phyloP scores from a whole-genome alignment of 2,329 filamentous ascomycete species.

The Botryosphaeria agaves region DNA sequence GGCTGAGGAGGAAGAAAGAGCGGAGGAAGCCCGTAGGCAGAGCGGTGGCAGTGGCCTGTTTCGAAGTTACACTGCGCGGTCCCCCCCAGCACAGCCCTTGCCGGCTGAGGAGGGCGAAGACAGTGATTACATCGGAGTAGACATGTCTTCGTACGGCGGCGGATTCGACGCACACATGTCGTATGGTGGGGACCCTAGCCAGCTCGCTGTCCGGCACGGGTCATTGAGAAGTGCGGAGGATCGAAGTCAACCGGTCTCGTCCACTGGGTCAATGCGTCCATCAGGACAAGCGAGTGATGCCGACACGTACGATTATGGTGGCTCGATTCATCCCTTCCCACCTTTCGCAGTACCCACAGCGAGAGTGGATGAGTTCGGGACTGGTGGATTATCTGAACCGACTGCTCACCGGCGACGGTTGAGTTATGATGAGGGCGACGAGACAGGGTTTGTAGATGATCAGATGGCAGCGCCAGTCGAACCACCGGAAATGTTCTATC shows the following conservation, averaged over 20 bases:
- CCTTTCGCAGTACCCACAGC: slow-evolving; percentile 42
- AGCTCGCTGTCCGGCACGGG: slow-evolving; percentile 17
- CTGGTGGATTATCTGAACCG: slow-evolving; percentile 73
- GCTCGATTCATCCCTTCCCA: slow-evolving; percentile 39
- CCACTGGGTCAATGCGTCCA: slow-evolving; percentile 26
- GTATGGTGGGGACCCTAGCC: slow-evolving; percentile 36
- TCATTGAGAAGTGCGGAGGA: slow-evolving; percentile 12
- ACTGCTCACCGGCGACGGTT: slow-evolving; percentile 45
- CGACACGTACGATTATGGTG: slow-evolving; percentile 13
- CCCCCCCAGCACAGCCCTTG: slow-evolving; percentile 23
- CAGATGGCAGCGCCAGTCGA: slow-evolving; percentile 30
- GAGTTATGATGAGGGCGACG: slow-evolving; percentile 89
- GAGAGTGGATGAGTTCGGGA: slow-evolving; percentile 72
- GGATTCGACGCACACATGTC: slow-evolving; percentile 47
- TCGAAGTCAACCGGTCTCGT: slow-evolving; percentile 21
- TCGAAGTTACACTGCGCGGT: slow-evolving; percentile 24
- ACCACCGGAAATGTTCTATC: slow-evolving; percentile 83
- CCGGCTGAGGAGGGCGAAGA: slow-evolving; percentile 39
- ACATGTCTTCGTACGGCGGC: slow-evolving; percentile 58
- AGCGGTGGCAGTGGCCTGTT: slow-evolving; percentile 38
- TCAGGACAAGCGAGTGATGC: slow-evolving; percentile 24
- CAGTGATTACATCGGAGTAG: slow-evolving; percentile 51
- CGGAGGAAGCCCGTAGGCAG: slow-evolving; percentile 38
- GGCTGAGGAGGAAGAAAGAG: slow-evolving; percentile 61
- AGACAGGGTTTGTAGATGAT: slow-evolving; percentile 34